Conservation (phyloP, 2,329 filamentous ascomycete species). For the Lizonia empirigonia region DNA sequence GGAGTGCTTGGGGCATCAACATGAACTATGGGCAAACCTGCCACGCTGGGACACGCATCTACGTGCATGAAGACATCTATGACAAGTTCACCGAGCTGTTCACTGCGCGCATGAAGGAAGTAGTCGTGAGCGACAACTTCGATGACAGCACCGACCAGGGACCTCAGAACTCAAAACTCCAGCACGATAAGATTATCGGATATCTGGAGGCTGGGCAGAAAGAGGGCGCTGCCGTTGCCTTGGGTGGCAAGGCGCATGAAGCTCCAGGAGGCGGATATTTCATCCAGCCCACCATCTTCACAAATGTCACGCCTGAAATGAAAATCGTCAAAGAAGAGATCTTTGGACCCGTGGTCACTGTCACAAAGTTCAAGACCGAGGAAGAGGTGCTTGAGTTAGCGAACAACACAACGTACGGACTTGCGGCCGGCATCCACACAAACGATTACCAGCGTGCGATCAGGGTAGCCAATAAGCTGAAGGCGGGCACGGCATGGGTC, state of each 20-base stretch:
- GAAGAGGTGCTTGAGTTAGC: slow-evolving; percentile 16
- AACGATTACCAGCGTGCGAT: slow-evolving; percentile 48
- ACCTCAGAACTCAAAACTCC: slow-evolving; percentile 53
- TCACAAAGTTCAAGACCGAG: slow-evolving; percentile 12
- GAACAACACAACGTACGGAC: slow-evolving; percentile 14
- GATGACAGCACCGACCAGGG: slow-evolving; percentile 51
- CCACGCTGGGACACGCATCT: slow-evolving; percentile 46
- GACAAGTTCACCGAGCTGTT: slow-evolving; percentile 42
- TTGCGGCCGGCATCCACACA: slow-evolving; percentile 48
- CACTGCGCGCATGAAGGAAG: slow-evolving; percentile 48
- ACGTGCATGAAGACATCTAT: slow-evolving; percentile 46
- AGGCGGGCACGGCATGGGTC: slow-evolving; percentile 44
- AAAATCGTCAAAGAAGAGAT: slow-evolving; percentile 15
- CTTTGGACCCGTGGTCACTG: slow-evolving; percentile 15
- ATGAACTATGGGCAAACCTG: slow-evolving; percentile 49
- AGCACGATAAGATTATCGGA: slow-evolving; percentile 52
- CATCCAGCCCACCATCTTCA: slow-evolving; percentile 46
- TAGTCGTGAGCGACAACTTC: slow-evolving; percentile 44
- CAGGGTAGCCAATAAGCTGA: slow-evolving; percentile 41
- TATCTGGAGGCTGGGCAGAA: slow-evolving; percentile 53
- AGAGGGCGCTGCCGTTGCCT: slow-evolving; percentile 56
- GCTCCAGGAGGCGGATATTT: slow-evolving; percentile 40
- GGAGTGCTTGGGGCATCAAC: slow-evolving; percentile 45
- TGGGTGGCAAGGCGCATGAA: slow-evolving; percentile 51
- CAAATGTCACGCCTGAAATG: slow-evolving; percentile 24